Conservation (phyloP, 257 asterid genomes). For the Eucommia ulmoides region DNA sequence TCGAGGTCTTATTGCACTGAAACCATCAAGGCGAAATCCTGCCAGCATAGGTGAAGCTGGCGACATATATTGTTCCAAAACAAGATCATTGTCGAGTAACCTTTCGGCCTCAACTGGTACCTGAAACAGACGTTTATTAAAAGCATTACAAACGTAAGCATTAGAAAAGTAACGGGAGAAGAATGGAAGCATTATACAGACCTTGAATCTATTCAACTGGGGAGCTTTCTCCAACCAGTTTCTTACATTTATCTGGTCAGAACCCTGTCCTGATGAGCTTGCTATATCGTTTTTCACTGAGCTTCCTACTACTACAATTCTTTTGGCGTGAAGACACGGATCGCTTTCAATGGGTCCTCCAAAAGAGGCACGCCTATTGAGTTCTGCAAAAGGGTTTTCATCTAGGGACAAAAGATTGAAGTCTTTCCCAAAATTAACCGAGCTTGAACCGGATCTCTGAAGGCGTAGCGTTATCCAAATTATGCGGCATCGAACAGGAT, state of each 20-base stretch:
- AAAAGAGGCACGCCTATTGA: slow-evolving; percentile 68
- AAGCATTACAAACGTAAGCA: not conserved
- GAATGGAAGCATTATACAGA: slow-evolving; percentile 15
- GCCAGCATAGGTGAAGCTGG: slow-evolving; percentile 80
- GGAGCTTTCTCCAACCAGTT: slow-evolving; percentile 85
- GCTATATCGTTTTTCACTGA: slow-evolving; percentile 44
- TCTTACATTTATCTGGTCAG: slow-evolving; percentile 60
- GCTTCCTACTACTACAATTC: slow-evolving; percentile 60
- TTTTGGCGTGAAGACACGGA: slow-evolving; percentile 88
- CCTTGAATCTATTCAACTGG: slow-evolving; percentile 80
- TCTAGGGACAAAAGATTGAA: slow-evolving; percentile 58
- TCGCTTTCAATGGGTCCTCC: slow-evolving; percentile 68
- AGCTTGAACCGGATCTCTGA: slow-evolving; percentile 64
- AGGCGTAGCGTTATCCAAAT: slow-evolving; percentile 84
- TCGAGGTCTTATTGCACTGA: slow-evolving; percentile 73
- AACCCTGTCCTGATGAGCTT: slow-evolving; percentile 32
- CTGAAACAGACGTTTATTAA: slow-evolving; percentile 25
- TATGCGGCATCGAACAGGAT: slow-evolving; percentile 79
- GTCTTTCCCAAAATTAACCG: slow-evolving; percentile 61
- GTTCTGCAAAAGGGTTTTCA: slow-evolving; percentile 78
- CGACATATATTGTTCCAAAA: slow-evolving; percentile 71
- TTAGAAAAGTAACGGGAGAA: not conserved
- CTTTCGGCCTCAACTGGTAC: slow-evolving; percentile 93
- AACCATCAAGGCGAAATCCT: slow-evolving; percentile 93
- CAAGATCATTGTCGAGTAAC: slow-evolving; percentile 58